These are phyloP conservation scores for Suillus hirtellus DNA, from an alignment of 768 basidiomycete genomes.

Conservation along the genomic window DNA sequence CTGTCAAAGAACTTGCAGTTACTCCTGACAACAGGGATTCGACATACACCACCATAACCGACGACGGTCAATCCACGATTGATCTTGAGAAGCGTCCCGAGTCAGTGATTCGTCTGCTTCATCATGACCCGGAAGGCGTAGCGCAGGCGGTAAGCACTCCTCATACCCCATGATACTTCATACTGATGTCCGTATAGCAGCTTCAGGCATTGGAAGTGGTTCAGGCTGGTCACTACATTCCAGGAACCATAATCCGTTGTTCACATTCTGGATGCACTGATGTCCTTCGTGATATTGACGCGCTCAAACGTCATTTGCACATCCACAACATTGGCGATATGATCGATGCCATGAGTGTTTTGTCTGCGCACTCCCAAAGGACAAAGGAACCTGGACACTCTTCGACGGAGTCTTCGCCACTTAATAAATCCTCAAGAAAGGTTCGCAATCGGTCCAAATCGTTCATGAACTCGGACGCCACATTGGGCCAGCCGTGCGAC, in stretches of 20 bases:
- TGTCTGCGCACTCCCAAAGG: not conserved
- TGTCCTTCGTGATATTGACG: slow-evolving; percentile 41
- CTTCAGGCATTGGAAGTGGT: slow-evolving; percentile 29
- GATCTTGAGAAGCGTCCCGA: slow-evolving; percentile 35
- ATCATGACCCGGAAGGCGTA: slow-evolving; percentile 38
- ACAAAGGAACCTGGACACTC: not conserved
- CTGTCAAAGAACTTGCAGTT: slow-evolving; percentile 20
- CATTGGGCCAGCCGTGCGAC: not conserved
- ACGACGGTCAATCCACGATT: slow-evolving; percentile 20
- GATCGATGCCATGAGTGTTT: not conserved
- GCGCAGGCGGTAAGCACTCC: slow-evolving; percentile 39
- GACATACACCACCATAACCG: slow-evolving; percentile 21
- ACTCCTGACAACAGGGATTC: slow-evolving; percentile 28
- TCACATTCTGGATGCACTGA: slow-evolving; percentile 47
- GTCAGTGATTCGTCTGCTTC: slow-evolving; percentile 35
- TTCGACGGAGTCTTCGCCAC: not conserved
- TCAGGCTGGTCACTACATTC: slow-evolving; percentile 27
- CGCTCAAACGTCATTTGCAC: slow-evolving; percentile 54
- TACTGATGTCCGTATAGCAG: slow-evolving; percentile 17
- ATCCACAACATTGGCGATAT: slow-evolving; percentile 53
- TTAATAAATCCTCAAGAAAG: slow-evolving; percentile 7
- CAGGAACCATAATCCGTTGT: slow-evolving; percentile 41
- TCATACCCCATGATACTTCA: slow-evolving; percentile 10
- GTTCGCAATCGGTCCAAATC: slow-evolving; percentile 22
- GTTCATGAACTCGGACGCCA: slow-evolving; percentile 2